Percentiles rank a stretch among this genome's conserved stretches.
These are phyloP conservation scores for Backusella sp. DNA, from an alignment of 192 early-diverging fungal species.

Conservation along the genomic window DNA sequence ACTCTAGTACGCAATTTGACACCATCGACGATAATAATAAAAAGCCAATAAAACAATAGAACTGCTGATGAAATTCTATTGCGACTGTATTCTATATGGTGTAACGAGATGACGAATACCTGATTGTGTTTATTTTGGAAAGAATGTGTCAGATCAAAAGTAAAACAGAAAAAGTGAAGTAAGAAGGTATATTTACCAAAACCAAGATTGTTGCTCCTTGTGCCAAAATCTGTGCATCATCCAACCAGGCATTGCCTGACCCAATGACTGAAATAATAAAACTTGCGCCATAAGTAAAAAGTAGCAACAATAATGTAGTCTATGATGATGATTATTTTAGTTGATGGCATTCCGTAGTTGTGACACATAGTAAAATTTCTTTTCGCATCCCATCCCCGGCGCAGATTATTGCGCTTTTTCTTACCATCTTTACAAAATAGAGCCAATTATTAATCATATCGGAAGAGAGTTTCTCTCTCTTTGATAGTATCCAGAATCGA, in stretches of 20 bases:
- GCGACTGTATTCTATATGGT: conserved; percentile 35
- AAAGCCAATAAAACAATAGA: conserved; percentile 64
- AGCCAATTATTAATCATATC: conserved; percentile 35
- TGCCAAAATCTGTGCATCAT: not conserved
- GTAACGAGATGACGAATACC: conserved; percentile 30
- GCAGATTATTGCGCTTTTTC: not conserved
- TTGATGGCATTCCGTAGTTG: not conserved
- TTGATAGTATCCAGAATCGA: conserved; percentile 36
- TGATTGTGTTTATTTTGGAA: not conserved
- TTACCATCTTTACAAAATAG: conserved; percentile 39
- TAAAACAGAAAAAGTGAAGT: not conserved
- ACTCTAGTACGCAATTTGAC: conserved; percentile 46
- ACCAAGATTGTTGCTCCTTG: not conserved
- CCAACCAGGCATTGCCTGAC: not conserved
- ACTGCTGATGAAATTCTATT: conserved; percentile 49
- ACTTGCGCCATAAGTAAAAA: not conserved
- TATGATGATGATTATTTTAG: not conserved
- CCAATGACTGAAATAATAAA: not conserved
- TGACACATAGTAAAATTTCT: not conserved
- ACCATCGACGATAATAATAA: conserved; percentile 30
- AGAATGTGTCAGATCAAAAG: not conserved
- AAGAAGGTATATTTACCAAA: conserved; percentile 1
- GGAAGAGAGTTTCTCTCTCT: conserved; percentile 25
- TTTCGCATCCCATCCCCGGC: not conserved
- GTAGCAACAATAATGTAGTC: not conserved